Evolutionary conservation across 2,329 filamentous ascomycete species (phyloP), one percentile per base, ranked within the genome.

Genomic region (Myriosclerotinia duriaeana): DNA sequence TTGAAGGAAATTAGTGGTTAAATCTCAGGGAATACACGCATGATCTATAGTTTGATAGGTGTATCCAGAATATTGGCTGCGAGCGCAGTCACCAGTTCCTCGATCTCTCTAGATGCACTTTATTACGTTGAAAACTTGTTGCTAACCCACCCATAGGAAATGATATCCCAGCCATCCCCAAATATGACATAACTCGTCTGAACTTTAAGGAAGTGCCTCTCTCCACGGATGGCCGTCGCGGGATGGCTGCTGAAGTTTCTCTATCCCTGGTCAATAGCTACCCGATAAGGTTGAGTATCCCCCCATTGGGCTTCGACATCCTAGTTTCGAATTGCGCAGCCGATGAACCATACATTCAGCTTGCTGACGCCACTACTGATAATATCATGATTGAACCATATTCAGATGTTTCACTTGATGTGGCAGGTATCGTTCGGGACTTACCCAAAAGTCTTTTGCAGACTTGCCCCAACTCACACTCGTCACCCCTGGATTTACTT

Each of bases 401-500:
- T 46, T 80, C 86, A 5, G 83, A 90, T 55, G 85, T 97, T 22
- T 80, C 83, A 50, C 84, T 92, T 58, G 84, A 90, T 66, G 89
- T 91, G 11, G 85, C 86, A 54, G 93, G 91, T 2, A 78, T 91
- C 38, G 85, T 98, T 52, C 84, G 84, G 61, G 84, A 89, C 66
- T 82, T 99, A 8, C 91, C 95, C 20, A 85, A 91, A 50, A 82
- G 86, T 7, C 80, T 99, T 65, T 91, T 87, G 1, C 82, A 84
- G 20, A 81, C 83, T 8, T 99, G 95, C 73, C 94, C 94, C 0
- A 82, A 89, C 66, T 89, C 89, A 2, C 81, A 88, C 38, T 87
- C 88, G 9, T 97, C 94, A 1, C 95, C 95, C 0, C 81, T 99
- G 34, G 95, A 99, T 75, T 81, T 87, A 34, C 84, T 99, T 53